Conservation (phyloP, 352 stramenopile genomes). For the Pythium phragmiticola region DNA sequence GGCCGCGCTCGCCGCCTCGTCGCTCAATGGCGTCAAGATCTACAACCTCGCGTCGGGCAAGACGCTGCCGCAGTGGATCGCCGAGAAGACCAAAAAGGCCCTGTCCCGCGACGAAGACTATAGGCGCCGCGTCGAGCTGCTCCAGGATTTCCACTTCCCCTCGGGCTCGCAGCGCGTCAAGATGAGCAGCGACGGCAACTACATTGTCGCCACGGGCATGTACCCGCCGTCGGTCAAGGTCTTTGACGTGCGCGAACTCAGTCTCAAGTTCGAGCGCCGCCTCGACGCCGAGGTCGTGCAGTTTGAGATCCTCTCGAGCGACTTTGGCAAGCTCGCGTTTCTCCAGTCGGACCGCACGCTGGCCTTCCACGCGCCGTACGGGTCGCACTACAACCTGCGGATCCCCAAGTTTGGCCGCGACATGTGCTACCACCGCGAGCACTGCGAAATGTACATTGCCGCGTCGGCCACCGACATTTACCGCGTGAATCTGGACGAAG, state of each 20-base stretch:
- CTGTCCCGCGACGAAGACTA: constrained; percentile 84
- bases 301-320: constrained; percentile 92
- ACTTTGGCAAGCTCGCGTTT: constrained; percentile 98
- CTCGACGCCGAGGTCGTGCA: constrained; percentile 97
- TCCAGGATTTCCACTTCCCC: constrained; percentile 99
- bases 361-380: constrained; percentile 98
- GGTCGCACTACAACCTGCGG: constrained; percentile 93
- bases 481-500: constrained; percentile 97
- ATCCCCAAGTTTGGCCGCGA: constrained; percentile 97
- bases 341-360: constrained; percentile 95
- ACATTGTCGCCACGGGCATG: constrained; percentile 94
- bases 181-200: constrained; percentile 95
- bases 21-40: constrained; percentile 93
- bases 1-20: constrained; percentile 77
- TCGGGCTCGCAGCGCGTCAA: constrained; percentile 92
- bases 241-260: constrained; percentile 93
- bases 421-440: constrained; percentile 96
- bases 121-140: constrained; percentile 94
- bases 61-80: constrained; percentile 93
- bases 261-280: constrained; percentile 99
- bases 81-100: constrained; percentile 85
- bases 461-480: constrained; percentile 91
- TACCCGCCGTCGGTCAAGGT: constrained; percentile 98
- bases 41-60: constrained; percentile 95
- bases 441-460: constrained; percentile 96